These are phyloP conservation scores for Durio zibethinus DNA, from an alignment of 345 rosid genomes.

Conservation along the genomic window DNA sequence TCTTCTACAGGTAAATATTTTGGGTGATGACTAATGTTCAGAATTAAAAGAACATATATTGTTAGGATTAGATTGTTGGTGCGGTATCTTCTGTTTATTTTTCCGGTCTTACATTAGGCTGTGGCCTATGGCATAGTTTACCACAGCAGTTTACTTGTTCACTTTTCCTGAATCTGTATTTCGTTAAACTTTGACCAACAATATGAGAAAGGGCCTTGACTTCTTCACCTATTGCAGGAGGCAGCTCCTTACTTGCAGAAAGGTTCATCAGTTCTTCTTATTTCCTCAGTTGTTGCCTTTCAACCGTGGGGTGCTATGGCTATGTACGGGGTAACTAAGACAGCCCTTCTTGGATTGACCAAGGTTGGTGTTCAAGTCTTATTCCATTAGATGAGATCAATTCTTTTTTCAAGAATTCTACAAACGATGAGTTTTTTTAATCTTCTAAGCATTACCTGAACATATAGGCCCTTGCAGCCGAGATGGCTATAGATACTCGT, in stretches of 20 bases:
- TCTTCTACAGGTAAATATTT: constrained; percentile 44
- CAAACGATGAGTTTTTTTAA: background rate
- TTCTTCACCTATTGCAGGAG: constrained; percentile 42
- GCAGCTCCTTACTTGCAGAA: constrained; percentile 69
- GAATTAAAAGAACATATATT: background rate
- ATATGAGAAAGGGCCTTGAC: background rate
- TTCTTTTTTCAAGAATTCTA: background rate
- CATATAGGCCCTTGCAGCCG: constrained; percentile 77
- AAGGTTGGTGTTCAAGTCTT: constrained; percentile 43
- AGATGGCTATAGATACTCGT: constrained; percentile 80
- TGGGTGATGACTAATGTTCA: background rate
- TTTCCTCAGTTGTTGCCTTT: constrained; percentile 73
- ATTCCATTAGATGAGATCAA: background rate
- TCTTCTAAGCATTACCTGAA: background rate
- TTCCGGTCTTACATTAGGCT: background rate
- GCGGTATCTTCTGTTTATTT: background rate
- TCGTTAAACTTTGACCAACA: background rate
- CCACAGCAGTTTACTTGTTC: background rate
- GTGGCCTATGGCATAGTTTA: background rate
- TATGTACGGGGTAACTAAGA: constrained; percentile 95
- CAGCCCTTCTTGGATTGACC: constrained; percentile 84
- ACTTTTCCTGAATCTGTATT: background rate
- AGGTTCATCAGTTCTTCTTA: constrained; percentile 73
- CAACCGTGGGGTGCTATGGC: constrained; percentile 57
- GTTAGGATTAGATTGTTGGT: background rate